Conservation (phyloP, 169 alveolate genomes). For the Plasmodium malariae region DNA sequence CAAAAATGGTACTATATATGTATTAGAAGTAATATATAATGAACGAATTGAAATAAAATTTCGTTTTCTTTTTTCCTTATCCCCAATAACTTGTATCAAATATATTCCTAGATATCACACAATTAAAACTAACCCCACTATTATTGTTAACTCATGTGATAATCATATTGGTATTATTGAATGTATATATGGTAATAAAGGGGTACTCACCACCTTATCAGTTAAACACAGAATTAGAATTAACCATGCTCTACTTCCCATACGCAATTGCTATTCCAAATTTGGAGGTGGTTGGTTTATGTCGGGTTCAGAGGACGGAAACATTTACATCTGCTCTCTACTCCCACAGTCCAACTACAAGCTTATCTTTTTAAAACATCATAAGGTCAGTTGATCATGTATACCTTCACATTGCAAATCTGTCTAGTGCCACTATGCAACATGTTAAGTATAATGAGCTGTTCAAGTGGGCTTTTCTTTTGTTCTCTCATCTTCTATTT, state of each 20-base stretch:
- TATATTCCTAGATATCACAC: slow-evolving; percentile 85
- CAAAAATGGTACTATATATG: slow-evolving; percentile 86
- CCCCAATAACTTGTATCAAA: slow-evolving; percentile 84
- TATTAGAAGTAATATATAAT: slow-evolving; percentile 82
- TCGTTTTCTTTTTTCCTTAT: slow-evolving; percentile 48
- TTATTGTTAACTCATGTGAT: slow-evolving; percentile 86
- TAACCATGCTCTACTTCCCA: slow-evolving; percentile 83
- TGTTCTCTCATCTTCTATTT: too few species aligned
- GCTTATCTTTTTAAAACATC: slow-evolving; percentile 58
- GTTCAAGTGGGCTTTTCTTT: too few species aligned
- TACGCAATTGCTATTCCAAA: slow-evolving; percentile 81
- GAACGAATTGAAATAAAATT: slow-evolving; percentile 67
- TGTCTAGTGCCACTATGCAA: slow-evolving; percentile 34
- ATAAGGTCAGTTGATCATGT: slow-evolving; percentile 72
- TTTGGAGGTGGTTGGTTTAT: slow-evolving; percentile 89
- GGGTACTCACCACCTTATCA: slow-evolving; percentile 74
- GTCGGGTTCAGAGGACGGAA: slow-evolving; percentile 87
- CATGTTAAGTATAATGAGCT: too few species aligned
- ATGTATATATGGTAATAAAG: slow-evolving; percentile 83
- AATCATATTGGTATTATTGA: slow-evolving; percentile 87
- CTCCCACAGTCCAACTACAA: slow-evolving; percentile 68
- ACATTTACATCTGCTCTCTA: slow-evolving; percentile 82
- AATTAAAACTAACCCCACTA: slow-evolving; percentile 72
- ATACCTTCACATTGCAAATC: slow-evolving; percentile 35
- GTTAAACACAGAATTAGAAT: slow-evolving; percentile 80